Evolutionary conservation across 1,284 basidiomycete genomes (phyloP).

Genomic region (Austroboletus niveus): DNA sequence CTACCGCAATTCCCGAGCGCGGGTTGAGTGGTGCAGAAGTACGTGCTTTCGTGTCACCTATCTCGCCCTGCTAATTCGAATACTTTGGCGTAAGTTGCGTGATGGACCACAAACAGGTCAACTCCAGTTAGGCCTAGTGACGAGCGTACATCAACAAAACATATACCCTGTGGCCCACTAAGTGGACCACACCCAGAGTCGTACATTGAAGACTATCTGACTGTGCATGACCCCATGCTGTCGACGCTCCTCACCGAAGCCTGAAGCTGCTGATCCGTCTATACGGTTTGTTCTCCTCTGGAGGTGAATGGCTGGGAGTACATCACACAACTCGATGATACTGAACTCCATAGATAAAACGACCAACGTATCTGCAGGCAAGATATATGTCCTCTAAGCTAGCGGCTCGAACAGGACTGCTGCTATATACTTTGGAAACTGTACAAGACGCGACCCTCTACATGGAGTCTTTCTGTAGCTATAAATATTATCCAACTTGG

Average conservation of each 20-base stretch:
- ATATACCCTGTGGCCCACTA: slow-evolving; percentile 59
- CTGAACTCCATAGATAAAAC: too few species aligned
- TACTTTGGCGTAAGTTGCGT: slow-evolving; percentile 64
- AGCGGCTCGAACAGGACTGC: too few species aligned
- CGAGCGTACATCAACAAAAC: slow-evolving; percentile 50
- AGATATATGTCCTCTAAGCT: too few species aligned
- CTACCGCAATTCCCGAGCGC: slow-evolving; percentile 45
- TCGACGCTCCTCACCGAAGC: slow-evolving; percentile 33
- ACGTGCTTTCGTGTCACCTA: slow-evolving; percentile 14
- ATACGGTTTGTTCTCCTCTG: slow-evolving; percentile 81
- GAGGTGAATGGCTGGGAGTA: slow-evolving; percentile 56
- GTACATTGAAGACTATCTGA: slow-evolving; percentile 73
- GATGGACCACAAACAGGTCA: slow-evolving; percentile 80
- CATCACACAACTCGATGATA: too few species aligned
- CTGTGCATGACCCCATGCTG: slow-evolving; percentile 62
- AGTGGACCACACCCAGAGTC: slow-evolving; percentile 89
- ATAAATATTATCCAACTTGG: too few species aligned
- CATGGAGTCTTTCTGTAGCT: too few species aligned
- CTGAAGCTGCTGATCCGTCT: slow-evolving; percentile 59
- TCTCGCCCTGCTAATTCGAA: slow-evolving; percentile 33
- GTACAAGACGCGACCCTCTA: too few species aligned
- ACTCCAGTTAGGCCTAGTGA: slow-evolving; percentile 73
- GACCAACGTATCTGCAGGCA: too few species aligned
- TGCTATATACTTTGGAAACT: too few species aligned
- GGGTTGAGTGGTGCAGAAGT: slow-evolving; percentile 64